Evolutionary conservation across 2,329 filamentous ascomycete species (phyloP), one percentile per base, ranked within the genome.

Genomic region (Dactylellina drechsleri): DNA sequence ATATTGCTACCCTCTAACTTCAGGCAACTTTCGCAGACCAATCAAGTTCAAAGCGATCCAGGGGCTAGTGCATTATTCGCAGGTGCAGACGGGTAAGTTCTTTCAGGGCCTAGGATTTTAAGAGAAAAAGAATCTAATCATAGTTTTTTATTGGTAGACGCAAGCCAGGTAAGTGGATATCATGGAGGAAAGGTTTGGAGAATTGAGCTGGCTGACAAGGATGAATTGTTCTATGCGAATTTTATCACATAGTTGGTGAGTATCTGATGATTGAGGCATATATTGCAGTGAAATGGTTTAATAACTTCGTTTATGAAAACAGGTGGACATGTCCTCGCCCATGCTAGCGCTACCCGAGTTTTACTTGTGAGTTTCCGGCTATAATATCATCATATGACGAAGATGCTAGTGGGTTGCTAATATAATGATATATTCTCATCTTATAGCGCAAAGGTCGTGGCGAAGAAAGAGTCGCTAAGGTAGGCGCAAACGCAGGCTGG

Each of bases 1-100:
- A 75, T 28, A 58, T 71, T 26, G 31, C 56, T 61, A 13, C 8
- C 31, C 49, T 66, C n/a, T 23, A 53, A 61, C 36, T 66, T 59
- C 71, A 73, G 60, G 54, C 58, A 64, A 26, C 20, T 40, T 73
- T 26, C 20, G 26, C 56, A 87, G 87, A 91, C 89, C 62, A 91
- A 91, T 77, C 89, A 91, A 82, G 89, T 91, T 41, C 89, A 90
- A 82, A 89, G 87, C 70, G 89, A 91, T 78, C 89, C 89, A 13
- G 89, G 89, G 75, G 89, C 89, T 10, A 90, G 85, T 80, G 87
- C 89, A 53, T 83, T 91, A 10, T 91, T 91, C 79, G 87, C 88
- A 59, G 86, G 88, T 77, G 88, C 87, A 66, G 89, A 91, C 82
- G 89, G 89, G 53, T 71, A 58, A 66, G 72, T 71, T 18, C 23